A percentile compares a stretch with the other conserved stretches of the same genome.
phyloP scores from a whole-genome alignment of 2,329 filamentous ascomycete genomes.

The Knufia petricola region DNA sequence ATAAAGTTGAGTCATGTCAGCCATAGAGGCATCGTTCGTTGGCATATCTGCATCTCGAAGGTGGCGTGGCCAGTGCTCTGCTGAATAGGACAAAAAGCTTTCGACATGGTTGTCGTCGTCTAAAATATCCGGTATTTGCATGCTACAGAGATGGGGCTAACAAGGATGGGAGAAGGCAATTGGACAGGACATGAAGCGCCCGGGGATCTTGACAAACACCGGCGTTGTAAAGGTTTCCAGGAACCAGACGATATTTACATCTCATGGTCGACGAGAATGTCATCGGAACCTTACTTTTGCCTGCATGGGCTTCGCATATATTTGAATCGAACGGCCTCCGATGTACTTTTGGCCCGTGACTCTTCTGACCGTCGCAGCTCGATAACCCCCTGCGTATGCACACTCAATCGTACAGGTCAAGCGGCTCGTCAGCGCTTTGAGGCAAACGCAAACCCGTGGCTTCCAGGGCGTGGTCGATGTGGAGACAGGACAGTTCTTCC shows the following conservation, averaged over 20 bases:
- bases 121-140: no score
- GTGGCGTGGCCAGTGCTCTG: no score
- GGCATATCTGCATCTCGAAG: no score
- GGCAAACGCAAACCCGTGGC: slow-evolving; percentile 1
- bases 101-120: no score
- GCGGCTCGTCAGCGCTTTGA: slow-evolving; percentile 4
- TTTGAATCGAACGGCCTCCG: neutral
- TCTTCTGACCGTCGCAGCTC: neutral
- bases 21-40: no score
- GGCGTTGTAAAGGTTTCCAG: no score
- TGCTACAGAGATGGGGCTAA: no score
- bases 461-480: slow-evolving; percentile 3
- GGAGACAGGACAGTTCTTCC: slow-evolving; percentile 3
- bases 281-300: slow-evolving; percentile 2
- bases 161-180: no score
- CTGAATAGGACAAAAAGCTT: no score
- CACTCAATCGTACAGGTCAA: slow-evolving; percentile 5
- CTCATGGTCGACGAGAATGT: neutral
- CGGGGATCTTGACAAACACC: no score
- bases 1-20: no score
- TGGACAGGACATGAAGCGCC: no score
- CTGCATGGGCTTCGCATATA: neutral
- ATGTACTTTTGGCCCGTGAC: slow-evolving; percentile 1
- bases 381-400: neutral
- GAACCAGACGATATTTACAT: slow-evolving; percentile 2